Base-by-base conservation (phyloP, 2,329 filamentous ascomycete genomes). In the Berkeleyomyces rouxiae region DNA sequence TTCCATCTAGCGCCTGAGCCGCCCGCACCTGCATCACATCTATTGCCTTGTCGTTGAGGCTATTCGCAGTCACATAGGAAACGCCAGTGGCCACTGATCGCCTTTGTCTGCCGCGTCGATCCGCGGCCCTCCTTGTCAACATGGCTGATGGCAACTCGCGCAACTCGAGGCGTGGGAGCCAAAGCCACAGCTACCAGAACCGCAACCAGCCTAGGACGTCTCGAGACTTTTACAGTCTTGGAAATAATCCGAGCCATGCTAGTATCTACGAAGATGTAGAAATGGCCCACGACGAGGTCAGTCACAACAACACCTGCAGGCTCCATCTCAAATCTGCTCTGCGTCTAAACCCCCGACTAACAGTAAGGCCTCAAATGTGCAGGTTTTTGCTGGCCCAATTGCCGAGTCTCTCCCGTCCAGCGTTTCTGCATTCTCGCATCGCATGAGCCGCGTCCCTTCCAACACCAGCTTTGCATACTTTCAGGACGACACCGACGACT, bases 321-420 rank as follows among this genome's bases (percentile, higher is more conserved):
- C 2, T 23, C 23, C 23, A 23, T 23, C 3, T 46, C 3, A 46
- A n/a, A 33, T 23, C 11, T 36, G 40, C 16, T 33, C 37, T 23
- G 23, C 33, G 13, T 5, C 23, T 13, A 44, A 1, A 55, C 42
- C 3, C 33, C 9, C 4, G 60, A 33, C 42, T 47, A 65, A 59
- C 53, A 39, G 43, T 49, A n/a, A 65, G 61, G 58, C 63, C 61
- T 64, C 58, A 13, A n/a, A 16, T 16, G 62, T 58, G 43, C 63
- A 83, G 80, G 82, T 95, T 58, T 99, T 92, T 74, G 86, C 92
- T 33, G 93, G 93, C 5, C 93, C 92, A 5, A 85, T 96, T 70
- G 91, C 90, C 62, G 93, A 99, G 75, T 96, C 90, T 70, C 82
- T 99, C n/a, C 93, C 93, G 1, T 93, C 89, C 9, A 96, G 91